A percentile compares a stretch with the other conserved stretches of the same genome.
phyloP scores from a whole-genome alignment of 495 filamentous ascomycete species.

The Podospora didyma region DNA sequence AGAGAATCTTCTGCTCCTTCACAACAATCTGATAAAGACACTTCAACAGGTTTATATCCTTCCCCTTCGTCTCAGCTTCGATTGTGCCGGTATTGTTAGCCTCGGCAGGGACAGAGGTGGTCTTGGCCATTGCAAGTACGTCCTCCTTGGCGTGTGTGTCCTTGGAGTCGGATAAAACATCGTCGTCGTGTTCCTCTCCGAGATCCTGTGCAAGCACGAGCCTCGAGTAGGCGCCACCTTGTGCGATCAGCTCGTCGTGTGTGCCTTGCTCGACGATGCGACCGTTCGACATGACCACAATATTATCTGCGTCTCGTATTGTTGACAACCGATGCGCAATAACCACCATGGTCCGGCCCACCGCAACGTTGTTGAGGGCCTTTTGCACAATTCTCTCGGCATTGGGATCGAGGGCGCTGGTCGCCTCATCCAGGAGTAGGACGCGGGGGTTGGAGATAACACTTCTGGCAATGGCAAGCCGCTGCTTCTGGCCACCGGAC shows the following conservation, averaged over 20 bases:
- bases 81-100: conserved; percentile 31
- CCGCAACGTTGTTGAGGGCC: conserved; percentile 58
- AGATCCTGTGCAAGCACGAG: conserved; percentile 47
- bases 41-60: conserved; percentile 22
- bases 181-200: conserved; percentile 14
- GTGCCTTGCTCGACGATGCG: conserved; percentile 59
- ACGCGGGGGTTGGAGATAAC: conserved; percentile 68
- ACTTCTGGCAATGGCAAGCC: conserved; percentile 62
- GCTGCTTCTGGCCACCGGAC: conserved; percentile 55
- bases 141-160: conserved; percentile 25
- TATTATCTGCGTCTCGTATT: conserved; percentile 62
- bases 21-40: conserved; percentile 35
- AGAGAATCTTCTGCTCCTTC: conserved; percentile 30
- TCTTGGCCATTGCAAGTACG: not conserved
- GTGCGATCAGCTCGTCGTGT: conserved; percentile 57
- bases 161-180: not conserved
- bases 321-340: conserved; percentile 67
- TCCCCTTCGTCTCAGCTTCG: not conserved
- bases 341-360: conserved; percentile 66
- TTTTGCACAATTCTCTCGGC: conserved; percentile 64
- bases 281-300: conserved; percentile 59
- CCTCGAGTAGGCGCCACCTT: conserved; percentile 41
- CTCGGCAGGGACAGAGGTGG: conserved; percentile 5
- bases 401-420: conserved; percentile 64
- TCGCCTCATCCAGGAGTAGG: conserved; percentile 75